Evolutionary conservation across 2,329 filamentous ascomycete genomes (phyloP), one percentile per base, ranked within the genome.

Genomic region (Cytospora piceae): DNA sequence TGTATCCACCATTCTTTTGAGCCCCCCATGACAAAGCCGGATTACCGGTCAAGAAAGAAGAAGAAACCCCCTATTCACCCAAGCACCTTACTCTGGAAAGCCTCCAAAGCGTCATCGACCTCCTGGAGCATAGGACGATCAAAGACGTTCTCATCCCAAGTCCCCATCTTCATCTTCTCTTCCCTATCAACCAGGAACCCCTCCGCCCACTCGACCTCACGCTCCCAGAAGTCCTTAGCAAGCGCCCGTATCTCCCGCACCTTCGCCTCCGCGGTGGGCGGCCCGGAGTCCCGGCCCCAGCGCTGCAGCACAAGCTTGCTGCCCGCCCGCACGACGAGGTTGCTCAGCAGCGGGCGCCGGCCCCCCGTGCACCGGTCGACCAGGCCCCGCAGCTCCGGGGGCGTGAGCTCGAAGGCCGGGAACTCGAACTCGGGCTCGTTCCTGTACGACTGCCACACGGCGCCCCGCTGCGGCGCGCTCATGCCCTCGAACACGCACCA

Each of bases 401-500:
- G 85, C 7, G 84, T 85, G 34, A 73, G 74, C 17, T 71, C 71
- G 71, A 83, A 87, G 11, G 77, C 75, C 0, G 86, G 86, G 63
- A 88, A 88, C 72, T 86, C 83, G 15, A 85, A 75, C 20, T 81
- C 76, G 2, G 85, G 82, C 71, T 87, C 85, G 74, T 81, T 82
- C 20, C 76, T 77, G 72, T 87, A 87, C 55, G 85, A 87, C 68
- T 85, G 80, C 85, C 85, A 87, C 15, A 86, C 79, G 4, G 83
- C 82, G 2, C 82, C 81, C 67, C 79, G 79, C 70, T 88, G 83
- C 1, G 85, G 85, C 2, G 84, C 85, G 66, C 83, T 84, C 71
- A 83, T 81, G 24, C 84, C 85, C 72, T 88, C 86, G 64, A 88
- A 88, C 20, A 88, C 81, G 71, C 86, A 88, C 85, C 85, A 88